Evolutionary conservation across 192 early-diverging fungal species (phyloP).

Genomic region (Coemansia furcata): DNA sequence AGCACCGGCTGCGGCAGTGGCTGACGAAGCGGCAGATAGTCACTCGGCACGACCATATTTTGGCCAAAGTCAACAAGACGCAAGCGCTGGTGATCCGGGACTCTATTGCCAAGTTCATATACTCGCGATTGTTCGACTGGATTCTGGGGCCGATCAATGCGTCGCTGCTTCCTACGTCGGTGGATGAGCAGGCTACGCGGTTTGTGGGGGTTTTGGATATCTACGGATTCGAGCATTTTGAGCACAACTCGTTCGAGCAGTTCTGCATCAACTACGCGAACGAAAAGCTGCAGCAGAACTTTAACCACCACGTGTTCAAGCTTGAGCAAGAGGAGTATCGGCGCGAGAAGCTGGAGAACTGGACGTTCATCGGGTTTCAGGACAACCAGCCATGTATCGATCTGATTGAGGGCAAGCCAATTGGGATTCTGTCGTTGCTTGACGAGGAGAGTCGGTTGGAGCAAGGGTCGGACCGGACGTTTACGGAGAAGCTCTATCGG

Average conservation of each 20-base stretch:
- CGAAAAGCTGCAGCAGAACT: conserved; percentile 80
- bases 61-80: conserved; percentile 71
- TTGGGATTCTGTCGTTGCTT: conserved; percentile 89
- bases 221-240: conserved; percentile 73
- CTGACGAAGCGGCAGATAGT: conserved; percentile 85
- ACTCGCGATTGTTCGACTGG: conserved; percentile 82
- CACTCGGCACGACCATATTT: conserved; percentile 74
- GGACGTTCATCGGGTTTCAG: conserved; percentile 97
- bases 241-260: conserved; percentile 59
- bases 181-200: conserved; percentile 57
- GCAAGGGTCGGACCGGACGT: conserved; percentile 49
- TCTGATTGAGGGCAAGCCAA: conserved; percentile 88
- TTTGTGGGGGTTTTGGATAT: conserved; percentile 88
- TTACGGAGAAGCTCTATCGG: conserved; percentile 50
- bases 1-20: conserved; percentile 68
- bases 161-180: conserved; percentile 58
- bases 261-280: conserved; percentile 88
- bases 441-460: conserved; percentile 71
- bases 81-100: too few relatives aligned
- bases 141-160: conserved; percentile 80
- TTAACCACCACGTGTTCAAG: conserved; percentile 73
- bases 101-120: too few relatives aligned
- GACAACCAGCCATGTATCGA: conserved; percentile 99
- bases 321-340: conserved; percentile 76
- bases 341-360: conserved; percentile 83